These are phyloP conservation scores for Sanghuangporus baumii DNA, from an alignment of 1,284 basidiomycete genomes.

Conservation along the genomic window DNA sequence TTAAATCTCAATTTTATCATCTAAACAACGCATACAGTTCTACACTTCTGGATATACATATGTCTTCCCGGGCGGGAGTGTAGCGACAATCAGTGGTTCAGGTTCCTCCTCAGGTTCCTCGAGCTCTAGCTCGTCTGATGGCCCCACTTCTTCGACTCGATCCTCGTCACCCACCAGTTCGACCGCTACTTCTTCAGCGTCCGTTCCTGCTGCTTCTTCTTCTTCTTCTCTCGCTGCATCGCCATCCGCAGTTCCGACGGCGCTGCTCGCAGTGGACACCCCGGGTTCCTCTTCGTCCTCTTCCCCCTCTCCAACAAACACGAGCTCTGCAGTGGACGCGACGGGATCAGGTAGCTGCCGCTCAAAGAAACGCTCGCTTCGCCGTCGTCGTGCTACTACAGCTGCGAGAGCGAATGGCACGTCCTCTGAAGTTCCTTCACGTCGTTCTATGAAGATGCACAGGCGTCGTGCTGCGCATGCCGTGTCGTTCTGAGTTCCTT, in stretches of 20 bases:
- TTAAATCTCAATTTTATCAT: neutral
- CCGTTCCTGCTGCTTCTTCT: neutral
- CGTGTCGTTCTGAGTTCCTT: neutral
- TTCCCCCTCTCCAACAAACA: neutral
- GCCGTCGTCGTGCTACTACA: neutral
- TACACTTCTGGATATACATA: constrained; percentile 5
- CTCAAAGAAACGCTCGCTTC: constrained; percentile 4
- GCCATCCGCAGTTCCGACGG: neutral
- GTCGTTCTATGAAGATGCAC: constrained; percentile 2
- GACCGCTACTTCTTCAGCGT: neutral
- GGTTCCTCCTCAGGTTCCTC: neutral
- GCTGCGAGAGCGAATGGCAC: neutral
- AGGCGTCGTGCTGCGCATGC: constrained; percentile 3
- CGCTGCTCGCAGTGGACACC: neutral
- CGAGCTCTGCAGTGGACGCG: neutral
- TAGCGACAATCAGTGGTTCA: neutral
- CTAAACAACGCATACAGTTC: constrained; percentile 4
- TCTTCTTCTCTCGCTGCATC: too few relatives aligned
- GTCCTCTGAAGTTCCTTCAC: neutral
- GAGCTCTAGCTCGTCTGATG: constrained; percentile 2
- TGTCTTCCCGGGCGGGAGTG: constrained; percentile 12
- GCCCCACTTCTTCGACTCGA: neutral
- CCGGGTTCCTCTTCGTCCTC: neutral
- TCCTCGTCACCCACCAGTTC: neutral
- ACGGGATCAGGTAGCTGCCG: neutral